phyloP scores from a whole-genome alignment of 768 basidiomycete species.

The Mycena belliarum region DNA sequence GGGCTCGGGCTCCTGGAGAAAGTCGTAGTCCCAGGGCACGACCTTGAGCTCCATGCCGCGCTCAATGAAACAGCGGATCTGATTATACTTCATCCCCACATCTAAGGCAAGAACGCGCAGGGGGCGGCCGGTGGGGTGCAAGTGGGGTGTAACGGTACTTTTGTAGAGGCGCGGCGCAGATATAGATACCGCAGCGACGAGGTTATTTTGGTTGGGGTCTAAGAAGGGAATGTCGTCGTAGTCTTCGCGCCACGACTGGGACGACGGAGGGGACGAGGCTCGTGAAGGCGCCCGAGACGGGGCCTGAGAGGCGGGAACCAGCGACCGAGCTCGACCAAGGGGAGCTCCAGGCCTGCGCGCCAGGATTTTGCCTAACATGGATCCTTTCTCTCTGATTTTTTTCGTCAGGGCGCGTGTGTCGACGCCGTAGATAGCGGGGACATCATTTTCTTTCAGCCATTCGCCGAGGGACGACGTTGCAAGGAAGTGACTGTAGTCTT shows the following conservation, averaged over 20 bases:
- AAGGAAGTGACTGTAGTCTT: constrained; percentile 93
- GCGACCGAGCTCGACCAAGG: constrained; percentile 34
- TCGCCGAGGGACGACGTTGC: constrained; percentile 82
- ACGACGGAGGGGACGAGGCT: constrained; percentile 53
- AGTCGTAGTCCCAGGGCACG: constrained; percentile 96
- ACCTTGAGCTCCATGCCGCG: constrained; percentile 96
- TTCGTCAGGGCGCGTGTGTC: constrained; percentile 98
- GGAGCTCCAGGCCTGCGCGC: constrained; percentile 56
- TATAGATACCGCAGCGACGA: constrained; percentile 89
- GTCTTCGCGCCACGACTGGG: constrained; percentile 76
- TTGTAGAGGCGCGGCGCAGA: constrained; percentile 65
- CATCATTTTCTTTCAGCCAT: constrained; percentile 94
- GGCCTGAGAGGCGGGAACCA: constrained; percentile 27
- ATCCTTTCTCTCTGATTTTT: constrained; percentile 92
- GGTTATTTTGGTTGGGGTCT: constrained; percentile 87
- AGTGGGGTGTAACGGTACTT: constrained; percentile 52
- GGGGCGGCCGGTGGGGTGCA: constrained; percentile 78
- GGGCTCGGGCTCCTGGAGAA: constrained; percentile 72
- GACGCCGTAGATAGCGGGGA: constrained; percentile 94
- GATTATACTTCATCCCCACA: constrained; percentile 99
- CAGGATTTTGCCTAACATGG: constrained; percentile 85
- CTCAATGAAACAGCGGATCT: constrained; percentile 91
- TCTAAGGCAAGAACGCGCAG: constrained; percentile 90
- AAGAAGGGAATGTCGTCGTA: constrained; percentile 81
- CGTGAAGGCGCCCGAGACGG: constrained; percentile 45